Percentiles rank a stretch among this genome's conserved stretches.
These are phyloP conservation scores for Acmispon strigosus DNA, from an alignment of 306 rosid species.

Conservation along the genomic window DNA sequence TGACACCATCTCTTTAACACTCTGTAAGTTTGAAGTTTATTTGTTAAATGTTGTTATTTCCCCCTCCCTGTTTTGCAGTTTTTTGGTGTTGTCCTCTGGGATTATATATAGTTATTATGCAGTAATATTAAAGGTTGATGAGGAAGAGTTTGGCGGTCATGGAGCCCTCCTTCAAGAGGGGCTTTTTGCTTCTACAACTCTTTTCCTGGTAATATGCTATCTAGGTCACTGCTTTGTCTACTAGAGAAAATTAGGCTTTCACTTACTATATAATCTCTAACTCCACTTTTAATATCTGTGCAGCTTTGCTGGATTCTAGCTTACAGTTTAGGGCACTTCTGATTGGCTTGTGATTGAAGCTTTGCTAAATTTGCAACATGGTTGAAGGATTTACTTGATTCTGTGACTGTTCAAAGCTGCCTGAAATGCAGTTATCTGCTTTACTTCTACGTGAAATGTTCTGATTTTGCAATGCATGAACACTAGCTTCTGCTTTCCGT, in stretches of 20 bases:
- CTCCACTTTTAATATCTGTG: constrained; percentile 13
- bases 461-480: constrained; percentile 36
- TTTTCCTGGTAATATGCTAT: constrained; percentile 67
- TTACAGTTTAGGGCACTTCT: constrained; percentile 95
- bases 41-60: not conserved
- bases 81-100: constrained; percentile 65
- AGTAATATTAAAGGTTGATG: constrained; percentile 79
- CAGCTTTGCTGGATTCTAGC: constrained; percentile 93
- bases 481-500: constrained; percentile 31
- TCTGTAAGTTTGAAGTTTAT: not conserved
- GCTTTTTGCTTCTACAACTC: constrained; percentile 86
- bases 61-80: constrained; percentile 38
- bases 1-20: not conserved
- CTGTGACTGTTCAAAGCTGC: not conserved
- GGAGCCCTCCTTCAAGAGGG: constrained; percentile 99
- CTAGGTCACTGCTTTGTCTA: not conserved
- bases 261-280: not conserved
- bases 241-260: not conserved
- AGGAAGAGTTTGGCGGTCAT: constrained; percentile 97
- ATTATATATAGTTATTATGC: constrained; percentile 78
- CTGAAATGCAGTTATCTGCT: constrained; percentile 19
- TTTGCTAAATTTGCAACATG: constrained; percentile 18
- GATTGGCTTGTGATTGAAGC: constrained; percentile 33
- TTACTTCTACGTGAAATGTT: constrained; percentile 27
- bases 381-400: not conserved